A percentile compares a stretch with the other conserved stretches of the same genome.
These are phyloP conservation scores for Camelina neglecta DNA, from an alignment of 345 rosid species.

Conservation along the genomic window DNA sequence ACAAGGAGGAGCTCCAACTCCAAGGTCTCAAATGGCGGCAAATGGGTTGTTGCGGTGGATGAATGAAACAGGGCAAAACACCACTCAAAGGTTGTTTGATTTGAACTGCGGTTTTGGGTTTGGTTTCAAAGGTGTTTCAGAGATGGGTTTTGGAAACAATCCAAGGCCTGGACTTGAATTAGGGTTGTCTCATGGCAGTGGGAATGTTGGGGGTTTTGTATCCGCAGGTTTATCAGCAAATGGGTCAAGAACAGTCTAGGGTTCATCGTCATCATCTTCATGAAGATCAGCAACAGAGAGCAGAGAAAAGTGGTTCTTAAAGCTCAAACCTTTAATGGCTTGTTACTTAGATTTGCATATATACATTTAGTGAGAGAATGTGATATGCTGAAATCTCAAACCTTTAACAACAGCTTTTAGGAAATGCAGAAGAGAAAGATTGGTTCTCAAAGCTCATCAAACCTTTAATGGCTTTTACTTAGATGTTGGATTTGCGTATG, in stretches of 20 bases:
- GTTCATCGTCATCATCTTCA: neutral
- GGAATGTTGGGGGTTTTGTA: slow-evolving; percentile 20
- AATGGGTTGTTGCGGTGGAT: neutral
- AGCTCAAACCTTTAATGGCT: slow-evolving; percentile 13
- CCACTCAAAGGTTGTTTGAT: slow-evolving; percentile 11
- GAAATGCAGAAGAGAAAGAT: neutral
- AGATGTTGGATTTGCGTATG: neutral
- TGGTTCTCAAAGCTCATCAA: neutral
- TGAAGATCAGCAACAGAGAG: slow-evolving; percentile 12
- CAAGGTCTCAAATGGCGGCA: neutral
- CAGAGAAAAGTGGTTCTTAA: slow-evolving; percentile 21
- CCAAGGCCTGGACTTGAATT: slow-evolving; percentile 14
- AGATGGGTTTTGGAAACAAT: slow-evolving; percentile 15
- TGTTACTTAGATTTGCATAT: slow-evolving; percentile 26
- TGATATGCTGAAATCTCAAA: slow-evolving; percentile 29
- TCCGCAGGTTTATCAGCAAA: slow-evolving; percentile 11
- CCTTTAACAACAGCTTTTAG: neutral
- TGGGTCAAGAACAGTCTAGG: slow-evolving; percentile 21
- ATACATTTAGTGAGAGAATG: slow-evolving; percentile 1
- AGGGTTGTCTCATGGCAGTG: slow-evolving; percentile 1
- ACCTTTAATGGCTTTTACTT: neutral
- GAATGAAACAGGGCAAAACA: neutral
- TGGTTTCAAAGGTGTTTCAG: slow-evolving; percentile 22
- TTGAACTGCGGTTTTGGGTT: slow-evolving; percentile 22
- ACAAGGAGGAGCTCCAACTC: slow-evolving; percentile 5